Base-by-base conservation (phyloP, 2,329 filamentous ascomycete species). In the Alternaria alternata region DNA sequence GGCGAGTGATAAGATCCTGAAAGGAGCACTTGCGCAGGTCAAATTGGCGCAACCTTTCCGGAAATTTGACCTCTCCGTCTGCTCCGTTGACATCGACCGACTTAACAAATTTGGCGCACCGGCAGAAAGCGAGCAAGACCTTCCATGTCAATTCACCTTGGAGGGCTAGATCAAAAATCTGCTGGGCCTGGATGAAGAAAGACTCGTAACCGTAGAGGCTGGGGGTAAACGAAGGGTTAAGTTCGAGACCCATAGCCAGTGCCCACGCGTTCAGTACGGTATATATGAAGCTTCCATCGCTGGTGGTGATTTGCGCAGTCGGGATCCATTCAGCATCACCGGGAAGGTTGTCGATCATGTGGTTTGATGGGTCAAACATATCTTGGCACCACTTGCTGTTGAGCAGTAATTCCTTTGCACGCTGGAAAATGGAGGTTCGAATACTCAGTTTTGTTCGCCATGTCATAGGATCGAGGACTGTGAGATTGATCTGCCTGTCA, bases 251-350 rank as follows among this genome's bases (percentile, higher is more conserved):
- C 63, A 72, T 53, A 3, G 63, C 67, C 9, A 70, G 32, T 8
- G 63, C 52, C 67, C 67, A 72, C 2, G 61, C 69, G 28, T 62
- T 69, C 26, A 69, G n/a, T 7, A 70, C 51, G 1, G 54, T 54
- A 18, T 51, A 64, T 11, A 41, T 39, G 16, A 44, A 48, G 22
- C 54, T 58, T 12, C 41, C 47, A 9, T 51, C 46, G 1, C 22
- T 14, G 9, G 46, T 46, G 11, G 39, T 36, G 28, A 41, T 11
- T 22, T 60, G 62, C 14, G 62, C 48, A 28, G 51, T 61, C 9
- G 43, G 48, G 7, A 59, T 32, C 62, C 61, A 65, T 6, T 44
- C 14, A 8, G 46, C 34, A 20, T 38, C 8, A 4, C 51, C 34
- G 5, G 51, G 56, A 18, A 52, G 9, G 5, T 32, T 32, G 5